A percentile compares a stretch with the other conserved stretches of the same genome.
phyloP scores from a whole-genome alignment of 2,329 filamentous ascomycete genomes.

The Talaromyces sp. region DNA sequence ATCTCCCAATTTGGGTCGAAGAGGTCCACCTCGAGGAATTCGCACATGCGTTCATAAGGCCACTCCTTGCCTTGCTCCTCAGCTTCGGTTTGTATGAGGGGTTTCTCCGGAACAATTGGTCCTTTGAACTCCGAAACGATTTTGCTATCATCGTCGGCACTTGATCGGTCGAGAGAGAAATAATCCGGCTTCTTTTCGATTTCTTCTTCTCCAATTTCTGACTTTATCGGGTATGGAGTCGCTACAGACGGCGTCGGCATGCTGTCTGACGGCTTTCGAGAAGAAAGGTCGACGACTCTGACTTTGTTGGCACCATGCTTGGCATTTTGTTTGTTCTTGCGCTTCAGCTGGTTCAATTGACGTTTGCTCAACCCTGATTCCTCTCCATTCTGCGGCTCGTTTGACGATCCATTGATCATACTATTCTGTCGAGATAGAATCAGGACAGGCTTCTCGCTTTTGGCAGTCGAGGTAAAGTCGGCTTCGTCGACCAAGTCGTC shows the following conservation, averaged over 20 bases:
- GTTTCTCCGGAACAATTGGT: conserved; percentile 73
- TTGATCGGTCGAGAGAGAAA: conserved; percentile 79
- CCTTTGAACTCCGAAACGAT: conserved; percentile 96
- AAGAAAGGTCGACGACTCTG: conserved; percentile 80
- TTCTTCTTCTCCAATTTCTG: conserved; percentile 58
- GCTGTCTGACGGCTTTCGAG: conserved; percentile 62
- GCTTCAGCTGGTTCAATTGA: conserved; percentile 89
- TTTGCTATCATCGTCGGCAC: conserved; percentile 84
- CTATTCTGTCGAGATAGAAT: conserved; percentile 43
- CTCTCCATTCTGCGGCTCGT: conserved; percentile 54
- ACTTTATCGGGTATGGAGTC: conserved; percentile 57
- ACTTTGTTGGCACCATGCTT: conserved; percentile 88
- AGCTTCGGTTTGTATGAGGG: conserved; percentile 74
- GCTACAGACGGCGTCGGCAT: conserved; percentile 56
- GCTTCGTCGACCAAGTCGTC: conserved; percentile 70
- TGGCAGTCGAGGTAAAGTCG: conserved; percentile 55
- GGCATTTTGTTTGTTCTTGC: conserved; percentile 86
- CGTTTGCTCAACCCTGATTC: conserved; percentile 79
- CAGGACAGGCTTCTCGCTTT: conserved; percentile 51
- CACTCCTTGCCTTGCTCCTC: conserved; percentile 78
- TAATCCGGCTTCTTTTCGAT: conserved; percentile 71
- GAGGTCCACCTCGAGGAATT: conserved; percentile 87
- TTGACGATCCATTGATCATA: conserved; percentile 45
- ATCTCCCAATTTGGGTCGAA: conserved; percentile 95
- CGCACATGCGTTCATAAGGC: conserved; percentile 91